Conservation (phyloP, 2,329 filamentous ascomycete species). For the Pezicula rhizophila region DNA sequence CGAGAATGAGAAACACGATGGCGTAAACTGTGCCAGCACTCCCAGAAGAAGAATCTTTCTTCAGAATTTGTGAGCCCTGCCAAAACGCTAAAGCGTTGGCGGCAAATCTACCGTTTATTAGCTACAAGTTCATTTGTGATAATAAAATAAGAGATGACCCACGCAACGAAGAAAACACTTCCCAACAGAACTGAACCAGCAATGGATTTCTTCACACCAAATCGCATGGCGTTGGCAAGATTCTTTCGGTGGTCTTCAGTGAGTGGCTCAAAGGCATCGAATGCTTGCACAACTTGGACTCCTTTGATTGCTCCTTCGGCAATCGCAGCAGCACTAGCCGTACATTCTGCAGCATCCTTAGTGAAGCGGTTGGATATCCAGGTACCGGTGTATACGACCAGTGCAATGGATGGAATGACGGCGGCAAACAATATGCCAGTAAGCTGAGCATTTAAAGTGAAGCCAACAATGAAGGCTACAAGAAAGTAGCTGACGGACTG, state of each 20-base stretch:
- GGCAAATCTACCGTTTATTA: slow-evolving; percentile 31
- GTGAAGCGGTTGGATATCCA: slow-evolving; percentile 36
- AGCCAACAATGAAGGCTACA: slow-evolving; percentile 52
- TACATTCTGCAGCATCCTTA: slow-evolving; percentile 35
- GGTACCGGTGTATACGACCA: slow-evolving; percentile 40
- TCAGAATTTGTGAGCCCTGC: slow-evolving; percentile 46
- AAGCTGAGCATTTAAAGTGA: slow-evolving; percentile 48
- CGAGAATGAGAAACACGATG: slow-evolving; percentile 46
- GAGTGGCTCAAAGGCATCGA: slow-evolving; percentile 40
- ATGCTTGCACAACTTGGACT: slow-evolving; percentile 46
- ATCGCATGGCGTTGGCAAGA: slow-evolving; percentile 34
- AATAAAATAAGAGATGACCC: slow-evolving; percentile 21
- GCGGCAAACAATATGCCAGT: slow-evolving; percentile 46
- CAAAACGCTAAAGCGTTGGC: slow-evolving; percentile 55
- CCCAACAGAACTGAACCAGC: slow-evolving; percentile 44
- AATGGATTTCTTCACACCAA: slow-evolving; percentile 43
- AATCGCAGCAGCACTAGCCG: slow-evolving; percentile 43
- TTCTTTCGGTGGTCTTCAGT: slow-evolving; percentile 41
- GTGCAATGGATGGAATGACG: slow-evolving; percentile 45
- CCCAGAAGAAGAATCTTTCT: slow-evolving; percentile 5
- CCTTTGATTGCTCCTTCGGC: slow-evolving; percentile 46
- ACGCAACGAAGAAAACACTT: slow-evolving; percentile 52
- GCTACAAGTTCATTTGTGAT: background rate
- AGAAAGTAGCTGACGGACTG: slow-evolving; percentile 52
- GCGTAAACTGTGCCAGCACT: slow-evolving; percentile 46